Base-by-base conservation (phyloP, 225 moss, liverwort and hornwort species). In the Physcomitrellopsis africana region DNA sequence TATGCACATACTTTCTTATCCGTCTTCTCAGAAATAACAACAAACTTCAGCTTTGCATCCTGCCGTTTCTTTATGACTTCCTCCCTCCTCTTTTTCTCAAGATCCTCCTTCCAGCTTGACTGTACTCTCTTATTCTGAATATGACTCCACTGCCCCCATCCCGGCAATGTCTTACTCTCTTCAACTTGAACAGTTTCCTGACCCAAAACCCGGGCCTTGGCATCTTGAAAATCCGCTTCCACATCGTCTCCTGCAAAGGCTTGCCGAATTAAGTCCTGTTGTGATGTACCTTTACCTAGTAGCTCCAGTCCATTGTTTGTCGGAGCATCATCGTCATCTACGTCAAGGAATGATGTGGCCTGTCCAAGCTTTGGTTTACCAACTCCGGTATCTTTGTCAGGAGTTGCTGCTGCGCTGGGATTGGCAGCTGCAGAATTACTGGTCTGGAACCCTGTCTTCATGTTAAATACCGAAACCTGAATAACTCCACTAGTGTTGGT, bases 221-320 rank as follows among this genome's bases (percentile, higher is more conserved):
- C 64, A 23, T 89, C 86, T 74, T 86, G 87, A 76, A 99, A 99
- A 46, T 93, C 99, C 13, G 87, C 88, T 89, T 99, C 95, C 14
- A 99, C 93, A 84, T 95, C 93, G 71, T 99, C 99, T 79, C 99
- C 99, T 66, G 95, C 99, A 85, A 99, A 99, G 19, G 99, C 99
- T 86, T 88, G 95, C 71, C 89, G 87, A 42, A 99, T 95, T 53
- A 95, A 77, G 13, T 90, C 90, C 79, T 93, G 87, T 85, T 99
- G 95, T 23, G 92, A 87, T 3, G 79, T 55, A 58, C 57, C 68
- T 74, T 67, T 83, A 14, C 73, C 76, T 51, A 54, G 54, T 9
- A 81, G 85, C 67, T 86, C 58, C 29, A 82, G 65, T 60, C 85
- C 87, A 60, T 54, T 54, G n/a, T 80, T 82, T 13, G 62, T 32